These are phyloP conservation scores for Atkinsonella hypoxylon DNA, from an alignment of 2,329 filamentous ascomycete species.

Conservation along the genomic window DNA sequence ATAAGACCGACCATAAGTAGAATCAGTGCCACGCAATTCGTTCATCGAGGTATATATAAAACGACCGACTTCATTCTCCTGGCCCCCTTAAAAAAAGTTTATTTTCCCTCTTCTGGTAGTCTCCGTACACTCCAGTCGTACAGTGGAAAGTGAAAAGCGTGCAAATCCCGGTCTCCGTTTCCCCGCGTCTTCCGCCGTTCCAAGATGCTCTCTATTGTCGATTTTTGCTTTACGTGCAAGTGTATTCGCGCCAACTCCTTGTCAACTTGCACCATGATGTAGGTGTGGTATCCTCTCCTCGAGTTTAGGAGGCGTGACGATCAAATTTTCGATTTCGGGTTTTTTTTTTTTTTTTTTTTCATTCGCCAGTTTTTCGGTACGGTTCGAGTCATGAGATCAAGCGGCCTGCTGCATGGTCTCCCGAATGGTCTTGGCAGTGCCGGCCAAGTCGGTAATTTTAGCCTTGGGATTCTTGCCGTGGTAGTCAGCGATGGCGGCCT, in stretches of 20 bases:
- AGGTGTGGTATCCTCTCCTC: background rate
- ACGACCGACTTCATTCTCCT: background rate
- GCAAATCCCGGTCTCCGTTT: background rate
- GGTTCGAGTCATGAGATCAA: background rate
- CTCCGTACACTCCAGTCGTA: background rate
- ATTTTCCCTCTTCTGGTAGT: background rate
- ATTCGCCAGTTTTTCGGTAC: background rate
- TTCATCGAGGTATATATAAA: background rate
- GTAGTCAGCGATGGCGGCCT: constrained; percentile 81
- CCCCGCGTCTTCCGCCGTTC: background rate
- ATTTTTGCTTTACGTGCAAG: no score
- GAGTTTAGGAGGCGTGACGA: no score
- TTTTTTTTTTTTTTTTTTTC: background rate
- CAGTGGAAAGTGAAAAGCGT: background rate
- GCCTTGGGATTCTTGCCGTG: constrained; percentile 56
- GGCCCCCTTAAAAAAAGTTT: background rate
- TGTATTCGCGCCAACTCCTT: background rate
- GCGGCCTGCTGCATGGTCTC: constrained; percentile 9
- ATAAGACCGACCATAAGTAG: background rate
- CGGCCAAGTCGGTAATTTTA: constrained; percentile 61
- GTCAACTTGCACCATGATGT: background rate
- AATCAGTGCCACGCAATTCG: background rate
- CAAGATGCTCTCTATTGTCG: no score
- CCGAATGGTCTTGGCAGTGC: constrained; percentile 39
- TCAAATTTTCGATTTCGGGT: background rate